These are phyloP conservation scores for Fusarium sp. DNA, from an alignment of 2,329 filamentous ascomycete genomes.

Conservation along the genomic window DNA sequence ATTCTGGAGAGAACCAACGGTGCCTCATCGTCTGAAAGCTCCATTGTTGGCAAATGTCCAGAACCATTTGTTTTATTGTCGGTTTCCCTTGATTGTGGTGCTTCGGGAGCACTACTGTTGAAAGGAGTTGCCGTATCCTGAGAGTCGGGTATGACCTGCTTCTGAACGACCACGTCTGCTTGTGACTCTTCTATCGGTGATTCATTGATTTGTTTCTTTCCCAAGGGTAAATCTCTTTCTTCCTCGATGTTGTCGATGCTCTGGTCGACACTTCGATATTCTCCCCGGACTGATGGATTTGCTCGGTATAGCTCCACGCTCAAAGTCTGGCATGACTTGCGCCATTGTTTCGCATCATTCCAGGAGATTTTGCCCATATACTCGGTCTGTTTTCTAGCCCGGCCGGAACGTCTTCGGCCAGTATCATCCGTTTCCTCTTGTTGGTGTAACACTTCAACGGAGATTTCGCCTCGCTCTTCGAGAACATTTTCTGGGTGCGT, in stretches of 20 bases:
- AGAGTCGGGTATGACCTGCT: constrained; percentile 47
- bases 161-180: neutral
- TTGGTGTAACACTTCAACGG: neutral
- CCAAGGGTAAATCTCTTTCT: neutral
- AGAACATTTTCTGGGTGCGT: neutral
- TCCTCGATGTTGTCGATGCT: constrained; percentile 16
- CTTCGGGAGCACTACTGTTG: constrained; percentile 39
- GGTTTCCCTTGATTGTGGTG: constrained; percentile 6
- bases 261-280: constrained; percentile 16
- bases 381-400: constrained; percentile 48
- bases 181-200: neutral
- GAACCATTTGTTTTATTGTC: neutral
- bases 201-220: neutral
- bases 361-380: constrained; percentile 51
- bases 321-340: constrained; percentile 15
- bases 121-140: constrained; percentile 46
- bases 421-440: constrained; percentile 18
- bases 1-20: constrained; percentile 46
- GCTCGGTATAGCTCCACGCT: constrained; percentile 30
- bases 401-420: constrained; percentile 45
- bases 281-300: constrained; percentile 11
- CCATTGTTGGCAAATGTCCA: constrained; percentile 26
- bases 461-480: constrained; percentile 4
- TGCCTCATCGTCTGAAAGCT: constrained; percentile 55
- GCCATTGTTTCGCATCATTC: constrained; percentile 40